Evolutionary conservation across 257 asterid species (phyloP).

Genomic region (Penstemon barbatus): DNA sequence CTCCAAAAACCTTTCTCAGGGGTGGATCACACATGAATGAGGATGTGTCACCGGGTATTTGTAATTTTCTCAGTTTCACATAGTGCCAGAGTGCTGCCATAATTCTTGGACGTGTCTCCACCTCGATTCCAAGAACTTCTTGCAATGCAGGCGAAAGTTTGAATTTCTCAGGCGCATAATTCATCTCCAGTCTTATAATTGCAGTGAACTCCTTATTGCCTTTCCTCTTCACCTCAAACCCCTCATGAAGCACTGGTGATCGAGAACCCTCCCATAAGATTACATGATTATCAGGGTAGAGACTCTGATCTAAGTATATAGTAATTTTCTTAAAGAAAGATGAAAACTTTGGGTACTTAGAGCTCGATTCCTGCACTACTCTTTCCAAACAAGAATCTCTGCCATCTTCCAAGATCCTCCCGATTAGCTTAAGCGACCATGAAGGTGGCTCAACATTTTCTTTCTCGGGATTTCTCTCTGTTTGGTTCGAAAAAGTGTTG

Average conservation of each 20-base stretch:
- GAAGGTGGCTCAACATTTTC: constrained; percentile 58
- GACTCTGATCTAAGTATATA: constrained; percentile 76
- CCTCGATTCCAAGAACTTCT: constrained; percentile 82
- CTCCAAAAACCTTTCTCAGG: constrained; percentile 78
- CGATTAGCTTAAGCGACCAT: constrained; percentile 77
- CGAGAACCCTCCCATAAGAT: constrained; percentile 88
- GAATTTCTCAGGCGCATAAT: constrained; percentile 68
- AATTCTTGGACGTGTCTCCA: constrained; percentile 72
- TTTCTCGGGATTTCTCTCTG: constrained; percentile 32
- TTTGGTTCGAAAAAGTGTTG: constrained; percentile 39
- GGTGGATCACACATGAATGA: constrained; percentile 75
- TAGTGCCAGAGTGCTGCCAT: constrained; percentile 82
- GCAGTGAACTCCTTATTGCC: constrained; percentile 90
- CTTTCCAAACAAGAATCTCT: constrained; percentile 46
- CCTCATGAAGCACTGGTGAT: constrained; percentile 67
- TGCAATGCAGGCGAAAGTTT: constrained; percentile 75
- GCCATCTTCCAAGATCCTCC: constrained; percentile 72
- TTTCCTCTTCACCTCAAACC: constrained; percentile 88
- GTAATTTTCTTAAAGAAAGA: constrained; percentile 82
- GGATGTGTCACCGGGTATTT: constrained; percentile 68
- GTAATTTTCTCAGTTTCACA: constrained; percentile 64
- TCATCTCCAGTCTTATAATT: constrained; percentile 81
- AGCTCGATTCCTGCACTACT: constrained; percentile 28
- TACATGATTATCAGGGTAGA: constrained; percentile 82
- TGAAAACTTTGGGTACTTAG: constrained; percentile 61